Conservation (phyloP, 345 rosid genomes). For the Crucihimalaya himalaica region DNA sequence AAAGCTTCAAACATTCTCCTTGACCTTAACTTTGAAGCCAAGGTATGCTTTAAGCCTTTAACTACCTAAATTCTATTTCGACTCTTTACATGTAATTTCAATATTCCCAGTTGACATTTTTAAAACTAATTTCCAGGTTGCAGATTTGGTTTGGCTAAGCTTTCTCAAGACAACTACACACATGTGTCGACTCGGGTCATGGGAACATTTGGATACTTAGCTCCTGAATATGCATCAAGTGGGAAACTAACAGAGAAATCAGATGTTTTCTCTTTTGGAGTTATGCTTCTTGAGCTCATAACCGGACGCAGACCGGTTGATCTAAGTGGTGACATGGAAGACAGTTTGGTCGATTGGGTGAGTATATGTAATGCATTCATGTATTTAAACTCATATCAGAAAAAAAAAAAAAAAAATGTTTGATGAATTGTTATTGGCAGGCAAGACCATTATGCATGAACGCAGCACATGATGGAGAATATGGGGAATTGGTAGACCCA, state of each 20-base stretch:
- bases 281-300: constrained; percentile 86
- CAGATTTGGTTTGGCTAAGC: constrained; percentile 95
- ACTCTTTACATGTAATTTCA: background rate
- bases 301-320: constrained; percentile 89
- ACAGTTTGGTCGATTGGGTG: constrained; percentile 97
- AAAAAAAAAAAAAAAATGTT: background rate
- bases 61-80: background rate
- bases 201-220: constrained; percentile 99
- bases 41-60: constrained; percentile 12
- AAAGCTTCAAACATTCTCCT: constrained; percentile 83
- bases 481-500: constrained; percentile 62
- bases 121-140: constrained; percentile 52
- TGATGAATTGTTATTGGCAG: constrained; percentile 40
- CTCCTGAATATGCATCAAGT: constrained; percentile 96
- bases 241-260: constrained; percentile 91
- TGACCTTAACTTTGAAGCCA: constrained; percentile 57
- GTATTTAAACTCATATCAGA: background rate
- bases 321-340: constrained; percentile 64
- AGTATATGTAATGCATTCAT: constrained; percentile 25
- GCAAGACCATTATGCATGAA: constrained; percentile 75
- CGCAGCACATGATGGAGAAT: constrained; percentile 66
- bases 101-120: background rate
- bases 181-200: constrained; percentile 93
- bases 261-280: constrained; percentile 92
- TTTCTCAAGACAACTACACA: constrained; percentile 62